phyloP scores from a whole-genome alignment of 2,329 filamentous ascomycete species.

The Cercospora brassicicola region DNA sequence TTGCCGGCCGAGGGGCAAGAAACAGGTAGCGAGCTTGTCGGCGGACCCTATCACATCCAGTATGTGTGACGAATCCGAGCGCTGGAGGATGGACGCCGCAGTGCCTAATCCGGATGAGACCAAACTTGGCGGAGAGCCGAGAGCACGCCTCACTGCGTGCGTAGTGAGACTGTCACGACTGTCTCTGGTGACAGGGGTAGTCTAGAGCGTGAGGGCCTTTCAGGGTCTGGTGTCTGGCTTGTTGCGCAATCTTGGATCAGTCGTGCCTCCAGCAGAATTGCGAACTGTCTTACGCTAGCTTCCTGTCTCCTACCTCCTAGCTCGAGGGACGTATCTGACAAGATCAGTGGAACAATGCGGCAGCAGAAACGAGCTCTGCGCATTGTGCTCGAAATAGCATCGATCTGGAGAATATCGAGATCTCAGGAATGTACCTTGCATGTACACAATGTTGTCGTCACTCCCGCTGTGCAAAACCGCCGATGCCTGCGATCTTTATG shows the following conservation, averaged over 20 bases:
- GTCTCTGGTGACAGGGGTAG: neutral
- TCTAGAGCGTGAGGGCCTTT: neutral
- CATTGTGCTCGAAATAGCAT: neutral
- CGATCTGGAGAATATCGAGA: neutral
- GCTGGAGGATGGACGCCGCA: neutral
- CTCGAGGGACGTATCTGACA: neutral
- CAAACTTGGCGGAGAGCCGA: neutral
- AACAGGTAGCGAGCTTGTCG: neutral
- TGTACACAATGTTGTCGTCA: neutral
- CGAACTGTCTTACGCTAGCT: neutral
- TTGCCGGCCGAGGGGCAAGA: neutral
- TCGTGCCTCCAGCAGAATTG: neutral
- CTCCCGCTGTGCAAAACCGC: neutral
- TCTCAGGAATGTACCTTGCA: neutral
- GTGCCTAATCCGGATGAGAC: neutral
- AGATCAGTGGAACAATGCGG: neutral
- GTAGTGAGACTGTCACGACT: neutral
- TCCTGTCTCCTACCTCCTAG: neutral
- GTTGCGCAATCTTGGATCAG: neutral
- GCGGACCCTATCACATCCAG: neutral
- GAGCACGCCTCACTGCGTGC: neutral
- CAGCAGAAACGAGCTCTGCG: neutral
- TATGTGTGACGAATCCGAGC: neutral
- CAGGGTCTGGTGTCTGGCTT: conserved; percentile 2
- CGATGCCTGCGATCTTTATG: conserved; percentile 1